Evolutionary conservation across 208 protist species (phyloP), one percentile per base, ranked within the genome.

Genomic region (Acanthamoeba divionensis): DNA sequence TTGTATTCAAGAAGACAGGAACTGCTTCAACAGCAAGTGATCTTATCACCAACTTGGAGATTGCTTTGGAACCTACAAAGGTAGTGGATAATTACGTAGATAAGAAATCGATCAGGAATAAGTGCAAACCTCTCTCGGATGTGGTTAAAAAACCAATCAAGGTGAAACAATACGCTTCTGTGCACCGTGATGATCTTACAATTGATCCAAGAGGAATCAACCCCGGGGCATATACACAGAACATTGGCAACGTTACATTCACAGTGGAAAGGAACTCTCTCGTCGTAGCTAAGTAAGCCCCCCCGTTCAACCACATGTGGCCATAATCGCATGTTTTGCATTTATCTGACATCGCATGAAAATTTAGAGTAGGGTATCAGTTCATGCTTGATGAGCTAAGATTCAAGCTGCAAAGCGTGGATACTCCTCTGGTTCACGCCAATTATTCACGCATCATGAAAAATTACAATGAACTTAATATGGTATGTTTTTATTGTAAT

Each of bases 401-500:
- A 33, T 45, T 65, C 18, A 18, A 4, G 24, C 60, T 88, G 33
- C n/a, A n/a, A 10, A 7, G 6, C 36, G 24, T 13, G 29, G 12
- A 21, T 38, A 3, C 4, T 18, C 54, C 10, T 7, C 15, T 36
- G n/a, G n/a, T n/a, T n/a, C n/a, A n/a, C 54, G 41, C 71, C 10
- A 31, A 21, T 5, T 7, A 26, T 29, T 44, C 80, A 47, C 80
- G 80, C 7, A 36, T 12, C 29, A 60, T 73, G 44, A 88, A 88
- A 47, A 71, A 88, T 62, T 26, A 31, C 80, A 88, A 88, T 41
- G 80, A 88, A 41, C 18, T 83, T 24, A 54, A 83, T 24, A 15
- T 83, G 1, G 26, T 57, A 57, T 57, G 18, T 57, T 57, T 57
- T n/a, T 24, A 15, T n/a, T n/a, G n/a, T n/a, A n/a, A n/a, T n/a